Evolutionary conservation across 2,329 filamentous ascomycete species (phyloP), one percentile per base, ranked within the genome.

Genomic region (Pestalotiopsis sp.): DNA sequence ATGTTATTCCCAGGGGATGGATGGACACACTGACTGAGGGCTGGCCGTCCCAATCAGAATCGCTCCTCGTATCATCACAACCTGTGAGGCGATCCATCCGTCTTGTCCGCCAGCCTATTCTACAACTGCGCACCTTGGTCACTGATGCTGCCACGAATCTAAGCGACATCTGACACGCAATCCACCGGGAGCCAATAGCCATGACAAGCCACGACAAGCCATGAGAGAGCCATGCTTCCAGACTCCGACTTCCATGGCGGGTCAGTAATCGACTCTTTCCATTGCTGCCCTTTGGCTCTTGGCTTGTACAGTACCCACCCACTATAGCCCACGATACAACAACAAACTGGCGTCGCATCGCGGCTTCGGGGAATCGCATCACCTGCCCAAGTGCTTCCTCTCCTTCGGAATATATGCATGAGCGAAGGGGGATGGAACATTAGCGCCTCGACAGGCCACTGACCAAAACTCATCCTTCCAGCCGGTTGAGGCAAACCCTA

Each of bases 361-460:
- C 23, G 61, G 64, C 65, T 31, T 58, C 61, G 66, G 62, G 61
- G 68, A 66, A 68, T 69, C 52, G 66, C 65, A 66, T 66, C 49
- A 69, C 68, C 65, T 69, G 60, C 68, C 61, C 68, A 65, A 63
- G 56, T 17, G 58, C 66, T 66, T 13, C 31, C 20, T 11, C 45
- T 3, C 11, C 17, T 52, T 17, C 45, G 20, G 20, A n/a, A 6
- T 52, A 52, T 52, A 52, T 52, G 45, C 45, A 52, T 52, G 41
- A 41, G 36, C 61, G 66, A 67, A 68, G 39, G 27, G 61, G 65
- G 41, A 45, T 62, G 66, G 66, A 67, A 67, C 65, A 67, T 41
- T 36, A 59, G 52, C 65, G 56, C 60, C 58, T 67, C 65, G 63
- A 64, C 39, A 36, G 4, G 14, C 38, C 61, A 64, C 23, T 20